Conservation (phyloP, 345 rosid genomes). For the Lepidium africanum region DNA sequence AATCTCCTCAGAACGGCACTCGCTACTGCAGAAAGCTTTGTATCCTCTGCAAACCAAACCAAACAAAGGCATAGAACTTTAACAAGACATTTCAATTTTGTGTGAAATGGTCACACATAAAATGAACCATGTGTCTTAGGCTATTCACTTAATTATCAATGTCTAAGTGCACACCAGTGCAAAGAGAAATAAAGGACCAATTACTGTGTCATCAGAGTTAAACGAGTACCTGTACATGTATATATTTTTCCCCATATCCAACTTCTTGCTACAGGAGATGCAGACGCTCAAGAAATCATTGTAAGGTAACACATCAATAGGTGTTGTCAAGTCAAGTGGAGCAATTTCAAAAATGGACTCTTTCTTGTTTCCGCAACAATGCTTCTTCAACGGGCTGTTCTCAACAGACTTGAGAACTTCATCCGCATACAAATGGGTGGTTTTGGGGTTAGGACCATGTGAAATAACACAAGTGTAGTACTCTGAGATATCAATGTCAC, state of each 20-base stretch:
- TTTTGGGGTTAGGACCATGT: conserved; percentile 76
- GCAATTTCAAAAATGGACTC: conserved; percentile 18
- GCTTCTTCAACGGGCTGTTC: conserved; percentile 15
- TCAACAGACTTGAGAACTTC: conserved; percentile 50
- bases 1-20: conserved; percentile 58
- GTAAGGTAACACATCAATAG: conserved; percentile 15
- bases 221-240: conserved; percentile 71
- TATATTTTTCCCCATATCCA: conserved; percentile 61
- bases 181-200: too few relatives aligned
- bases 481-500: conserved; percentile 74
- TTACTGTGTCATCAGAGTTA: too few relatives aligned
- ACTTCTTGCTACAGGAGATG: conserved; percentile 48
- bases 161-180: too few relatives aligned
- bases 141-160: neutral
- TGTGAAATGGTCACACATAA: neutral
- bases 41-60: conserved; percentile 46
- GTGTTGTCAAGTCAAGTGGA: neutral
- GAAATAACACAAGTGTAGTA: conserved; percentile 82
- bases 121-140: neutral
- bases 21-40: conserved; percentile 76
- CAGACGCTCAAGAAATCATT: conserved; percentile 69
- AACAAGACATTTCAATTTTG: neutral
- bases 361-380: conserved; percentile 21
- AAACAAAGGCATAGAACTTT: neutral
- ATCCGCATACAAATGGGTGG: conserved; percentile 76